Evolutionary conservation across 139 green algal genomes (phyloP).

Genomic region (Chlamydomonas sp.): DNA sequence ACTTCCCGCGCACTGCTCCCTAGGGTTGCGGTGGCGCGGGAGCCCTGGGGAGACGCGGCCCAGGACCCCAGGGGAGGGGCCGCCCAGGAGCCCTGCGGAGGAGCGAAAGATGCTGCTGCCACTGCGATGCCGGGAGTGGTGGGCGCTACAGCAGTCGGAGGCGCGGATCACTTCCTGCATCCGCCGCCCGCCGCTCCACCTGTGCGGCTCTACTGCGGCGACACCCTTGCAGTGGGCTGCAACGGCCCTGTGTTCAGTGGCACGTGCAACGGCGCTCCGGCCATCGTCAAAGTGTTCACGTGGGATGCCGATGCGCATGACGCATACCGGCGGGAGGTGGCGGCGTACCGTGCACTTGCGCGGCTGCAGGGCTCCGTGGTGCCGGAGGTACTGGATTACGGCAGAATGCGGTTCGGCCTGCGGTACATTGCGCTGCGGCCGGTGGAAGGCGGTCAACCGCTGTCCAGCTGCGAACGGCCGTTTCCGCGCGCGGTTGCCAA

Average conservation of each 20-base stretch:
- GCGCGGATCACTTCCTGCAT: no score
- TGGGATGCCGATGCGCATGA: not conserved
- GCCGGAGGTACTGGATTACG: not conserved
- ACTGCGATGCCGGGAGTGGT: no score
- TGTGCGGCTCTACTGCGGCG: not conserved
- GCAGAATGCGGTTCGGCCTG: not conserved
- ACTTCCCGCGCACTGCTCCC: not conserved
- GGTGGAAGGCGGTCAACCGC: not conserved
- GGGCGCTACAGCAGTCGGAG: no score
- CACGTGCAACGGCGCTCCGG: not conserved
- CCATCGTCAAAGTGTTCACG: slow-evolving; percentile 5
- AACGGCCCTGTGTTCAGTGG: not conserved
- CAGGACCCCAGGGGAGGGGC: no score
- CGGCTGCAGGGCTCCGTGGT: not conserved
- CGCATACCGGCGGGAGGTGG: not conserved
- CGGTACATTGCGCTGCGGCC: not conserved
- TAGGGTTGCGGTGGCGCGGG: not conserved
- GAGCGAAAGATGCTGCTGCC: no score
- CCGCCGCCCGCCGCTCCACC: not conserved
- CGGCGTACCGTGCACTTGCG: not conserved
- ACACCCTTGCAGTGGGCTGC: not conserved
- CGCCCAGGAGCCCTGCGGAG: no score
- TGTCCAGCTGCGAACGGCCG: not conserved
- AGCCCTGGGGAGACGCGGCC: not conserved
- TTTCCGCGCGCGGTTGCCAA: not conserved